These are phyloP conservation scores for Butyriboletus appendiculatus DNA, from an alignment of 1,284 basidiomycete species.

Conservation along the genomic window DNA sequence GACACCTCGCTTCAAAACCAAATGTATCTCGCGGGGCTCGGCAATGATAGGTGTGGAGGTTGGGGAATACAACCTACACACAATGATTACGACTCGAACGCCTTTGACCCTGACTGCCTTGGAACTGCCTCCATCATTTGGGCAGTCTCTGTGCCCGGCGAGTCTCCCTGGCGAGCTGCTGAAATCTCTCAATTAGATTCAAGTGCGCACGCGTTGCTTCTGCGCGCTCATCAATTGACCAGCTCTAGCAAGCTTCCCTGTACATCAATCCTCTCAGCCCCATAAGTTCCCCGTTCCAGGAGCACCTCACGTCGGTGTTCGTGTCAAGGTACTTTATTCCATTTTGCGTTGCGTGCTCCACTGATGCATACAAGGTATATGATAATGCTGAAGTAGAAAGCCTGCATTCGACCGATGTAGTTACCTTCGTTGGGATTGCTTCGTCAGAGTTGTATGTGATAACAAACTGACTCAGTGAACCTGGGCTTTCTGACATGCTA, in stretches of 20 bases:
- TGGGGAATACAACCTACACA: slow-evolving; percentile 59
- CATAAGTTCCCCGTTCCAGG: slow-evolving; percentile 66
- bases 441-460: slow-evolving; percentile 60
- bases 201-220: slow-evolving; percentile 17
- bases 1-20: slow-evolving; percentile 73
- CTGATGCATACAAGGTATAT: slow-evolving; percentile 51
- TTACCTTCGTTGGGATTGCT: slow-evolving; percentile 71
- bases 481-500: slow-evolving; percentile 25
- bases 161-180: slow-evolving; percentile 50
- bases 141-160: slow-evolving; percentile 70
- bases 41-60: slow-evolving; percentile 53
- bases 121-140: slow-evolving; percentile 64
- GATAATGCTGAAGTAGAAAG: slow-evolving; percentile 42
- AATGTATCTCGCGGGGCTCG: slow-evolving; percentile 59
- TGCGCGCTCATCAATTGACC: slow-evolving; percentile 1
- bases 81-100: slow-evolving; percentile 27
- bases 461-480: neutral
- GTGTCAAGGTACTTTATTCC: slow-evolving; percentile 58
- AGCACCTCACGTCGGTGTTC: slow-evolving; percentile 59
- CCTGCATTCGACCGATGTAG: slow-evolving; percentile 58
- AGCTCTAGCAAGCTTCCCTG: slow-evolving; percentile 22
- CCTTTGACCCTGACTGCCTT: slow-evolving; percentile 51
- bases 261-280: slow-evolving; percentile 36
- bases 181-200: slow-evolving; percentile 37
- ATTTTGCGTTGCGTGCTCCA: neutral